Evolutionary conservation across 306 rosid genomes (phyloP).

Genomic region (Cicer arietinum): DNA sequence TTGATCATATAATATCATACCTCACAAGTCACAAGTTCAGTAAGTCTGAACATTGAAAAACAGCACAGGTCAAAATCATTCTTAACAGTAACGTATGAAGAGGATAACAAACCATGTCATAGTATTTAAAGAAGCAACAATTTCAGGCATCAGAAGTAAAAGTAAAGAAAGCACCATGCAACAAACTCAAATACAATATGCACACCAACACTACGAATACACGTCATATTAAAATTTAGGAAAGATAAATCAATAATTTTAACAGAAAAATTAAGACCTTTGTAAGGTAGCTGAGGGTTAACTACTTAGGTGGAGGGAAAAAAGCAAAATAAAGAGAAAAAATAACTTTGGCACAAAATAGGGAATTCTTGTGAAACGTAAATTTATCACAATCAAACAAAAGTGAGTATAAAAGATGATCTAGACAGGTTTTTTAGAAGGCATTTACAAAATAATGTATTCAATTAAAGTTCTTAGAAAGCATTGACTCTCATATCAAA

Average conservation of each 20-base stretch:
- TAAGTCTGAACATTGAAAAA: constrained; percentile 8
- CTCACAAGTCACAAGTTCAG: neutral
- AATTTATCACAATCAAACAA: constrained; percentile 1
- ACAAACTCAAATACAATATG: neutral
- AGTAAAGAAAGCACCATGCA: neutral
- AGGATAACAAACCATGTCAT: constrained; percentile 25
- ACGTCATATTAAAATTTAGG: neutral
- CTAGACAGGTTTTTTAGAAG: neutral
- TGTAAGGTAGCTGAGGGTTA: neutral
- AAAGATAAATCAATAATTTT: constrained; percentile 3
- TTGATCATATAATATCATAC: neutral
- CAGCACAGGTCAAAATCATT: constrained; percentile 6
- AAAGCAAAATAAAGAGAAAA: constrained; percentile 1
- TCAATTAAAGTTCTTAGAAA: neutral
- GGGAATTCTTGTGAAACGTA: constrained; percentile 8
- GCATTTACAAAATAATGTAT: constrained; percentile 15
- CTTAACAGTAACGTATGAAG: neutral
- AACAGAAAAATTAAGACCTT: neutral
- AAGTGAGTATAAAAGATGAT: neutral
- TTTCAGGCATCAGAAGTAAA: constrained; percentile 5
- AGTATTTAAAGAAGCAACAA: neutral
- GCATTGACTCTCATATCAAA: constrained; percentile 1
- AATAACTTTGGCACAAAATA: constrained; percentile 7
- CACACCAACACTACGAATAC: constrained; percentile 4
- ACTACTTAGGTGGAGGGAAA: neutral